Conservation (phyloP, 2,329 filamentous ascomycete genomes). For the Aspergillus glaucus region DNA sequence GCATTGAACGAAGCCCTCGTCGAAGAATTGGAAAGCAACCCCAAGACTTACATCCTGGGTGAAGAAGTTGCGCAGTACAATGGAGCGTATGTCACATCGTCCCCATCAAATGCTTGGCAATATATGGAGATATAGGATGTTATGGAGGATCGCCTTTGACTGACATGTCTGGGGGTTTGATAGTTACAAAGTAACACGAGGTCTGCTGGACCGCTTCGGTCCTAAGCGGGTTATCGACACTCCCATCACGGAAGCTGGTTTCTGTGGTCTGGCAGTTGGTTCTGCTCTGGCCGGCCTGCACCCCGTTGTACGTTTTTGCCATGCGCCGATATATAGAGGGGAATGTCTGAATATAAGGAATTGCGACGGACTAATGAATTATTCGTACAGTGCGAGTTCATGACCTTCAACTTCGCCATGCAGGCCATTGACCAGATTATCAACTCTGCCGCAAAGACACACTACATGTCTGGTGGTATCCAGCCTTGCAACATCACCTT, state of each 20-base stretch:
- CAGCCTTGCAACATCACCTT: slow-evolving; percentile 99
- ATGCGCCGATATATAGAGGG: not conserved
- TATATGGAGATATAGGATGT: slow-evolving; percentile 1
- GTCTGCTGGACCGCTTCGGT: slow-evolving; percentile 91
- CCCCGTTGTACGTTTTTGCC: slow-evolving; percentile 66
- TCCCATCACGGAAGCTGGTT: slow-evolving; percentile 96
- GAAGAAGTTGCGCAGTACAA: slow-evolving; percentile 99
- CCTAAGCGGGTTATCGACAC: slow-evolving; percentile 97
- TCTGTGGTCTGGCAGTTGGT: slow-evolving; percentile 87
- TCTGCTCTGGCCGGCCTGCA: slow-evolving; percentile 90
- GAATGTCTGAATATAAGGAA: no score
- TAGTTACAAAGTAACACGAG: slow-evolving; percentile 98
- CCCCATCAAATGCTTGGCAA: not conserved
- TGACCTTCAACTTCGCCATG: slow-evolving; percentile 99
- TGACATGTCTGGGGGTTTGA: slow-evolving; percentile 6
- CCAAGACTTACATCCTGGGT: slow-evolving; percentile 91
- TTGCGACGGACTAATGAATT: not conserved
- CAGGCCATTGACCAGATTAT: slow-evolving; percentile 99
- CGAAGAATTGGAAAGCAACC: slow-evolving; percentile 90
- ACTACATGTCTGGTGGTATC: slow-evolving; percentile 99
- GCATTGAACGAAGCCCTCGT: slow-evolving; percentile 96
- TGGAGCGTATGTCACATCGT: slow-evolving; percentile 60
- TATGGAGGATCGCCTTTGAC: slow-evolving; percentile 23
- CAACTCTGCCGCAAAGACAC: slow-evolving; percentile 97
- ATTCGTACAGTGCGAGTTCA: slow-evolving; percentile 78